Evolutionary conservation across 495 filamentous ascomycete species (phyloP), one percentile per base, ranked within the genome.

Genomic region (Poronia punctata): DNA sequence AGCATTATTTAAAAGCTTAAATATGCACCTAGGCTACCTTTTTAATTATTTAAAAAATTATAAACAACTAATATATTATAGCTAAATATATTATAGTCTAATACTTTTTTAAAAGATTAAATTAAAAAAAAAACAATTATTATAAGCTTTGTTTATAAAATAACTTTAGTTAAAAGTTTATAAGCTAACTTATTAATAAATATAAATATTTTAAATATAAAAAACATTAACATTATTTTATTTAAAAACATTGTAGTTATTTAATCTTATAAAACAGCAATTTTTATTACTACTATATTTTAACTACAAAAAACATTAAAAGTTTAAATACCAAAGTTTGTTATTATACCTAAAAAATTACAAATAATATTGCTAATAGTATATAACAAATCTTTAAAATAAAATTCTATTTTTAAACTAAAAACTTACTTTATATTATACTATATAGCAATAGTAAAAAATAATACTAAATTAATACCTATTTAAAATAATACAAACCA

Each of bases 191-290:
- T 38, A 14, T 9, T 38, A 7, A 19, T 38, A 14, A 38, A 14
- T 4, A 38, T 38, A 29, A 38, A 38, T 38, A 38, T 38, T 18
- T 38, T 38, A 18, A 38, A 38, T 19, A 1, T 26, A 15, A 38
- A 38, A 19, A 2, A 38, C 8, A 4, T 38, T 5, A 29, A 38
- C 17, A 28, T 38, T 29, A 29, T 38, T 19, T 38, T 38, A 19
- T 27, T 29, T 9, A 5, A 29, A 20, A 38, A 38, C 22, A 19
- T 27, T 14, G 24, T 10, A 15, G 17, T 38, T 27, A 38, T 38
- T 38, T 27, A 27, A 20, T 38, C 11, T 2, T 38, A 29, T 38
- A 38, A 38, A 27, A 20, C 20, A 1, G 10, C 9, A 7, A 29
- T 27, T 21, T n/a, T 23, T 24, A 14, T 36, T 17, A 5, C 12